Base-by-base conservation (phyloP, 371 early-diverging fungal species). In the Dipsacomyces acuminosporus region DNA sequence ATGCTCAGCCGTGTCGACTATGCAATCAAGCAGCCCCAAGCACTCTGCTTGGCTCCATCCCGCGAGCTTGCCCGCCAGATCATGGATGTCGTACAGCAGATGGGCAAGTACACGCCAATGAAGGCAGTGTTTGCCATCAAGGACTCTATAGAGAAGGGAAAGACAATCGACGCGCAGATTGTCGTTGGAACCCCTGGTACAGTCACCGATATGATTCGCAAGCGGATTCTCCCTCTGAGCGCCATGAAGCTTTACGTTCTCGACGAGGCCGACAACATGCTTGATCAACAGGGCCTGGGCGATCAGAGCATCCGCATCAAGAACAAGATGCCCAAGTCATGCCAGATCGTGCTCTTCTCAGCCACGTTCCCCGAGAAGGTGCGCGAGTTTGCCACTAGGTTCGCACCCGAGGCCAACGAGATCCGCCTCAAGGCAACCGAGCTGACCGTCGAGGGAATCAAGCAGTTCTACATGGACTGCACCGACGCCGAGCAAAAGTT, bases 1-100 rank as follows among this genome's bases (percentile, higher is more conserved):
- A 93, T 96, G 86, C 75, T 96, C 24, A 80, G 82, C 46, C 78
- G 91, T 23, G 78, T 89, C 53, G 55, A 78, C 52, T 74, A 78
- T 22, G 59, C 66, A 8, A 64, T 83, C 21, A 73, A 76, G 2
- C 69, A 48, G 54, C 55, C 79, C 1, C 86, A 96, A 83, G 97
- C 93, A 2, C 71, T 99, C 41, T 93, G 96, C 71, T 64, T 99
- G 49, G 93, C 98, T 2, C 99, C 99, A 21, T 86, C 98, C 36
- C 87, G 99, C 55, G 99, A 99, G 78, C 77, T 99, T 51, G 98
- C 92, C 15, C 83, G 87, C 33, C 99, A 99, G 77, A 96, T 96
- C 64, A 80, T 89, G 78, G 88, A 90, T 51, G 96, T 94, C 15
- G 85, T 94, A 20, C 72, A 79, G 61, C 79, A 84, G 54, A 89